Evolutionary conservation across 768 basidiomycete genomes (phyloP), one percentile per base, ranked within the genome.

Genomic region (Lactarius tabidus): DNA sequence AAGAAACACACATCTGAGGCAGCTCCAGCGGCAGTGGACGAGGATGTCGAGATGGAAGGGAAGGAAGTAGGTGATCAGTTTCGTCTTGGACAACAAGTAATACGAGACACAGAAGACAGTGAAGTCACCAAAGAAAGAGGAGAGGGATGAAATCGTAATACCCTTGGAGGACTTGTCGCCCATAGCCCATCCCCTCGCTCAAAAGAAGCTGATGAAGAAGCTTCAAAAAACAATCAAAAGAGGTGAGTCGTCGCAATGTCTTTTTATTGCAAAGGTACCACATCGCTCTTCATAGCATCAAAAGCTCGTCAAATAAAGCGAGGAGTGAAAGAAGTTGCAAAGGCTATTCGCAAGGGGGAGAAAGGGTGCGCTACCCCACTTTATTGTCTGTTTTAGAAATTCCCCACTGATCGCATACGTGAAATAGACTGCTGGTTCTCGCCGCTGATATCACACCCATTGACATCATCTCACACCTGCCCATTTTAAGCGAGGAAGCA

Each of bases 291-390:
- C 36, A 41, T 71, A 96, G 94, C 97, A 20, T 95, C 95, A 29
- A 97, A 96, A 76, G 87, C 87, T 45, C 86, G 96, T 65, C 95
- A 97, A 76, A 89, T 98, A 36, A 98, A 97, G 80, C 86, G 97
- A 53, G 97, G 97, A 45, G 96, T 99, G 56, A 98, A 98, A 77
- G 97, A 99, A 77, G 93, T 99, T 38, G 94, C 97, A 52, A 99
- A 99, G 77, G 93, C 93, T 3, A 90, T 99, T 48, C 84, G 95
- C 60, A 99, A 99, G 75, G 95, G 95, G 64, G 96, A 98, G 76
- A 94, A 91, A 81, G 97, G 97, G 93, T 89, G 71, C 66, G 88
- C 79, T 20, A 52, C 51, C 15, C 36, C 48, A 45, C 54, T 55
- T 38, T 54, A 38, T 55, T 43, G 3, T 20, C 4, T 38, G 20